These are phyloP conservation scores for Colletotrichum kahawae DNA, from an alignment of 2,329 filamentous ascomycete genomes.

Conservation along the genomic window DNA sequence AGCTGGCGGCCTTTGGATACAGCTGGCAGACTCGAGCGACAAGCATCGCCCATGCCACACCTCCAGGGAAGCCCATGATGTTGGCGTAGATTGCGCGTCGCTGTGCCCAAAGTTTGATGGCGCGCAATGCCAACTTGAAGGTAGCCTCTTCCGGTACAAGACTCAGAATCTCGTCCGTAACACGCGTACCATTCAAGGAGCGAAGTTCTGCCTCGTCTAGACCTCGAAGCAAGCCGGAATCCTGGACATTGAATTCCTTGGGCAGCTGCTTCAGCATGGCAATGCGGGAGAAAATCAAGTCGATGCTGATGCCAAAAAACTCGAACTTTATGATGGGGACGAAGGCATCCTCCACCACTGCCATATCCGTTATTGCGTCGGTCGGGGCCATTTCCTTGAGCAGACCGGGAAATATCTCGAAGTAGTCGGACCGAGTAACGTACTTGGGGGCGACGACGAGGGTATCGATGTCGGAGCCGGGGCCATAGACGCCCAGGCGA, in stretches of 20 bases:
- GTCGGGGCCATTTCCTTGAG: conserved; percentile 77
- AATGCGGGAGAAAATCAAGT: conserved; percentile 87
- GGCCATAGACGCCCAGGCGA: conserved; percentile 90
- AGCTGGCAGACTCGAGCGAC: conserved; percentile 95
- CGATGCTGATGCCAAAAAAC: conserved; percentile 88
- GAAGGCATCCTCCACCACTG: conserved; percentile 86
- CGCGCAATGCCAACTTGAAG: conserved; percentile 86
- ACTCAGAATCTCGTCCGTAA: conserved; percentile 89
- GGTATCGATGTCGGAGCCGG: conserved; percentile 97
- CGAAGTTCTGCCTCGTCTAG: conserved; percentile 86
- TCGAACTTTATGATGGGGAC: conserved; percentile 98
- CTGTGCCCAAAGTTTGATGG: conserved; percentile 96
- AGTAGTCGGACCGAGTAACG: conserved; percentile 89
- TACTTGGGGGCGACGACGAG: conserved; percentile 91
- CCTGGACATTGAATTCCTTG: conserved; percentile 75
- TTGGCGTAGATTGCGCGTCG: conserved; percentile 93
- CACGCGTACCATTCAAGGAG: conserved; percentile 91
- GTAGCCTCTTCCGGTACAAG: conserved; percentile 89
- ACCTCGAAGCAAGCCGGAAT: conserved; percentile 84
- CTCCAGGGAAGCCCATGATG: conserved; percentile 94
- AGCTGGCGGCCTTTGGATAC: conserved; percentile 89
- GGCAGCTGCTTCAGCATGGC: conserved; percentile 73
- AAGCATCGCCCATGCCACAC: conserved; percentile 98
- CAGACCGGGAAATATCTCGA: conserved; percentile 82
- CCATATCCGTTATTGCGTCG: conserved; percentile 83